phyloP scores from a whole-genome alignment of 768 basidiomycete species.

The Boletales sp. region DNA sequence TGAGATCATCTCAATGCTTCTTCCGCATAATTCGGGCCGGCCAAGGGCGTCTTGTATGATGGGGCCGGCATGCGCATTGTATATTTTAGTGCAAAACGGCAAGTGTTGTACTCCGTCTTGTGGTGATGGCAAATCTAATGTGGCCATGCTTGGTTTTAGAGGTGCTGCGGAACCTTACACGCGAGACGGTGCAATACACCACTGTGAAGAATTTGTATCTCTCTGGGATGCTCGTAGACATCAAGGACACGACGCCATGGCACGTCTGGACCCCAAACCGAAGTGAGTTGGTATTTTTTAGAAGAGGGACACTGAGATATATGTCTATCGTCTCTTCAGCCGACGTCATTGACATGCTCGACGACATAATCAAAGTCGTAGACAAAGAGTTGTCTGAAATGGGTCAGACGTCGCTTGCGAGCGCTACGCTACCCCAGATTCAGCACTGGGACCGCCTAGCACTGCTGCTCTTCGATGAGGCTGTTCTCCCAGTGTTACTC shows the following conservation, averaged over 20 bases:
- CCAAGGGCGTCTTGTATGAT: conserved; percentile 18
- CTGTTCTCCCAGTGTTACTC: conserved; percentile 12
- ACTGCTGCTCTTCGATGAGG: not conserved
- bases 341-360: conserved; percentile 14
- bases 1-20: conserved; percentile 17
- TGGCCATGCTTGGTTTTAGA: not conserved
- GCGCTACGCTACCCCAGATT: conserved; percentile 15
- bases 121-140: not conserved
- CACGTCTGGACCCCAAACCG: conserved; percentile 15
- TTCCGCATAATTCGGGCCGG: not conserved
- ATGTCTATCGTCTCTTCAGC: conserved; percentile 2
- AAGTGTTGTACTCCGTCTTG: not conserved
- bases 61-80: conserved; percentile 23
- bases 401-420: conserved; percentile 15
- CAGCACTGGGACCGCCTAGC: conserved; percentile 18
- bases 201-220: conserved; percentile 16
- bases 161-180: conserved; percentile 2
- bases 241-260: conserved; percentile 14
- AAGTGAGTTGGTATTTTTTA: not conserved
- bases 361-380: conserved; percentile 17
- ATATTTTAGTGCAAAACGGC: conserved; percentile 14
- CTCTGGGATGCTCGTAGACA: conserved; percentile 13
- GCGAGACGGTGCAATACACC: conserved; percentile 5
- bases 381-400: conserved; percentile 17
- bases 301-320: not conserved